A percentile compares a stretch with the other conserved stretches of the same genome.
These are phyloP conservation scores for Pezicula neosporulosa DNA, from an alignment of 2,329 filamentous ascomycete genomes.

Conservation along the genomic window DNA sequence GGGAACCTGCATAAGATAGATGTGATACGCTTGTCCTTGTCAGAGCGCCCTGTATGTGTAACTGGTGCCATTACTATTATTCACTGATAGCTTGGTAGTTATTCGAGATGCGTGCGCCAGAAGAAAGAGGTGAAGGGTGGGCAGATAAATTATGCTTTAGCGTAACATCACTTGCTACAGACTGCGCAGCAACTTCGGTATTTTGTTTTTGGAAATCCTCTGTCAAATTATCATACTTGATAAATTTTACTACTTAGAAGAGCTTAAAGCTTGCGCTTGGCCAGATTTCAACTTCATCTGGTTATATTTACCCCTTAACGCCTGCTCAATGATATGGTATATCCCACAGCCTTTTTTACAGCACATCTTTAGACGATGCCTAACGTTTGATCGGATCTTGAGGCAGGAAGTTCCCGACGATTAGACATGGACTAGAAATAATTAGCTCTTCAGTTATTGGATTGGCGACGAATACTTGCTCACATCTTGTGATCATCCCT, in stretches of 20 bases:
- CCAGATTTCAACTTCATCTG: no score
- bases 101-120: background rate
- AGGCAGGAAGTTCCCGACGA: constrained; percentile 94
- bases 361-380: constrained; percentile 16
- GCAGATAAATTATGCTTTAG: background rate
- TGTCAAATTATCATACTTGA: constrained; percentile 1
- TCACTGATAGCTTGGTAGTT: no score
- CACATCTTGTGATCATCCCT: constrained; percentile 96
- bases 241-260: background rate
- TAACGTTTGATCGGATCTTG: constrained; percentile 60
- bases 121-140: background rate
- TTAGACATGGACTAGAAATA: constrained; percentile 73
- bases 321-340: constrained; percentile 7
- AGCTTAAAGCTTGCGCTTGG: no score
- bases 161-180: no score
- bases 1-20: constrained; percentile 27
- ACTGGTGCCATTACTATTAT: constrained; percentile 15
- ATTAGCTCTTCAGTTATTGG: constrained; percentile 3
- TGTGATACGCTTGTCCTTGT: constrained; percentile 30
- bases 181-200: background rate
- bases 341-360: constrained; percentile 10
- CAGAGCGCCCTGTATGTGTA: constrained; percentile 8
- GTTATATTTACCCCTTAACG: background rate
- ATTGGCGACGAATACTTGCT: constrained; percentile 33
- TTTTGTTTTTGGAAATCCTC: background rate